A percentile compares a stretch with the other conserved stretches of the same genome.
These are phyloP conservation scores for Ensete glaucum DNA, from an alignment of 176 grass and related monocot species.

Conservation along the genomic window DNA sequence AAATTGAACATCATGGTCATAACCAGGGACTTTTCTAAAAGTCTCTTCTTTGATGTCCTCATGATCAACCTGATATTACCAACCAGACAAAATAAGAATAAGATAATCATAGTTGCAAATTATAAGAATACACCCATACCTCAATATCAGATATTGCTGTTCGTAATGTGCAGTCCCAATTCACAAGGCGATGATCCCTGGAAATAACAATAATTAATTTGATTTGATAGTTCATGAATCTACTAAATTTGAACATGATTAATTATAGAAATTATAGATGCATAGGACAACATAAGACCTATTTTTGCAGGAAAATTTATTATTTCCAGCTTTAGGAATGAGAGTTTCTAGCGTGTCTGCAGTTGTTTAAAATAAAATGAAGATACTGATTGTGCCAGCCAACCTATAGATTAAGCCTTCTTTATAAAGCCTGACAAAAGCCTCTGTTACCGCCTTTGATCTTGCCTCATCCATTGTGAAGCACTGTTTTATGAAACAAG, in stretches of 20 bases:
- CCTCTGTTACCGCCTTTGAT: conserved; percentile 79
- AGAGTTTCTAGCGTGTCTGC: not conserved
- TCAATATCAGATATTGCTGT: conserved; percentile 95
- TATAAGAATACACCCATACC: conserved; percentile 23
- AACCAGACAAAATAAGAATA: conserved; percentile 17
- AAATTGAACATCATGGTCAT: conserved; percentile 49
- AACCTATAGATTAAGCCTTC: conserved; percentile 84
- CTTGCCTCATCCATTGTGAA: conserved; percentile 92
- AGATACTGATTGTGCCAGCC: conserved; percentile 6
- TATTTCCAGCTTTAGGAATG: not conserved
- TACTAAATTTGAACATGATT: not conserved
- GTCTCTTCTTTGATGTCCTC: conserved; percentile 70
- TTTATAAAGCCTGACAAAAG: conserved; percentile 79
- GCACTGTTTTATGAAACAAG: conserved; percentile 35
- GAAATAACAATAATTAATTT: conserved; percentile 15
- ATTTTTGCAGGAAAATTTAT: not conserved
- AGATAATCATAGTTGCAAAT: not conserved
- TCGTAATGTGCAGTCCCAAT: conserved; percentile 90
- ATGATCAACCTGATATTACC: conserved; percentile 61
- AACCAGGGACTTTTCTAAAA: conserved; percentile 62
- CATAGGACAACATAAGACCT: not conserved
- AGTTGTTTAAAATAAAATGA: conserved; percentile 5
- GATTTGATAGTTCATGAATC: not conserved
- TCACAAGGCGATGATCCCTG: conserved; percentile 80
- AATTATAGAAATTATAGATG: not conserved